Conservation (phyloP, 805 yeast genomes). For the Sungouiozyma ichnusensis region DNA sequence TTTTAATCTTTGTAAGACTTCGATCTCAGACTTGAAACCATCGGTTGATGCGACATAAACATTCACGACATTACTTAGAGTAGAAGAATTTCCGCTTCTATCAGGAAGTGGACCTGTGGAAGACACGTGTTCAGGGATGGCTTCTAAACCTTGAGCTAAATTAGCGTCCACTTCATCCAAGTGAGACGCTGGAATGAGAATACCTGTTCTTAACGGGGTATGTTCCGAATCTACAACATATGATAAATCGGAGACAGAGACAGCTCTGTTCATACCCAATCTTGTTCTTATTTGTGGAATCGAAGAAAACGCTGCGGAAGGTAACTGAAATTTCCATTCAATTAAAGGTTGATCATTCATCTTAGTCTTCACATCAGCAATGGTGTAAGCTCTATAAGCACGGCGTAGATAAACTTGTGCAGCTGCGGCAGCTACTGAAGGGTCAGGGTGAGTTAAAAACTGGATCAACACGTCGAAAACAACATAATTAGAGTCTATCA, state of each 20-base stretch:
- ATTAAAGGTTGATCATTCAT: constrained; percentile 51
- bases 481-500: constrained; percentile 90
- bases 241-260: constrained; percentile 86
- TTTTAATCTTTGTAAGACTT: constrained; percentile 49
- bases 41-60: constrained; percentile 65
- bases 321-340: constrained; percentile 83
- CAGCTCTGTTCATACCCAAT: constrained; percentile 65
- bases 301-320: constrained; percentile 70
- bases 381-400: constrained; percentile 92
- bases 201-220: constrained; percentile 70
- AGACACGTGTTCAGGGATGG: constrained; percentile 41
- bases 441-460: constrained; percentile 74
- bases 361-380: constrained; percentile 62
- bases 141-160: constrained; percentile 62
- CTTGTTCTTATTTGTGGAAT: constrained; percentile 41
- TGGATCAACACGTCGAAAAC: constrained; percentile 94
- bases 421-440: constrained; percentile 89
- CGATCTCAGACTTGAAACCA: constrained; percentile 63
- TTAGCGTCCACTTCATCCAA: constrained; percentile 86
- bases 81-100: constrained; percentile 31
- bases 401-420: constrained; percentile 94
- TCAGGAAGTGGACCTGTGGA: constrained; percentile 40
- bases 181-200: constrained; percentile 68
- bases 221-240: constrained; percentile 66
- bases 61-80: constrained; percentile 70